Percentiles rank a stretch among this genome's conserved stretches.
These are phyloP conservation scores for Elsinoe arachidis DNA, from an alignment of 2,329 filamentous ascomycete species.

Conservation along the genomic window DNA sequence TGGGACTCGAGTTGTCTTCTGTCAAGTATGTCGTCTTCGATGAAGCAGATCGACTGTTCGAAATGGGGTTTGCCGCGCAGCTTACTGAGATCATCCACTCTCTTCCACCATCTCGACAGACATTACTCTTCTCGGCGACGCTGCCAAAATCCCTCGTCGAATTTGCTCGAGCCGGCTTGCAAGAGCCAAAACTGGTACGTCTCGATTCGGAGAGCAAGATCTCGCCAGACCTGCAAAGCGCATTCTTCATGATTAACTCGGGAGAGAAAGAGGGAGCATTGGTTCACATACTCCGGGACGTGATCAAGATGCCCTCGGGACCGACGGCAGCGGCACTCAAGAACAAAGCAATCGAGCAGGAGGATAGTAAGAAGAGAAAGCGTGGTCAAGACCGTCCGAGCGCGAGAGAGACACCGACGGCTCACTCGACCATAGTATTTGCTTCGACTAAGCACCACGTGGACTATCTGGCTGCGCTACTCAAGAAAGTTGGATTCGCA, in stretches of 20 bases:
- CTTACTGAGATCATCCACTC: conserved; percentile 87
- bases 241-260: conserved; percentile 88
- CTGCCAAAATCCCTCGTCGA: conserved; percentile 90
- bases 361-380: conserved; percentile 62
- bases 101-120: conserved; percentile 75
- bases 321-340: conserved; percentile 44
- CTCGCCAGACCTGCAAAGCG: conserved; percentile 88
- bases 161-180: conserved; percentile 84
- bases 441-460: conserved; percentile 95
- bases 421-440: conserved; percentile 91
- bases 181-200: conserved; percentile 83
- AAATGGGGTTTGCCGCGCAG: conserved; percentile 96
- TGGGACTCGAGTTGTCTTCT: conserved; percentile 83
- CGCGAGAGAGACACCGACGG: conserved; percentile 63
- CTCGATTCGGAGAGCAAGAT: conserved; percentile 93
- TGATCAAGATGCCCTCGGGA: conserved; percentile 82
- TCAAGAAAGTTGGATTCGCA: conserved; percentile 73
- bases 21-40: conserved; percentile 95
- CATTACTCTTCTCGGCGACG: conserved; percentile 88
- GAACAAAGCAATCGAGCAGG: conserved; percentile 37
- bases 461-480: conserved; percentile 77
- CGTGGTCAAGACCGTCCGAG: conserved; percentile 44
- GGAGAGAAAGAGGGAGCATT: conserved; percentile 90
- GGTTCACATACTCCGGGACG: conserved; percentile 76
- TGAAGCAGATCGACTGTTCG: conserved; percentile 91